Percentiles rank a stretch among this genome's conserved stretches.
Evolutionary conservation across 2,329 filamentous ascomycete species (phyloP).

Genomic region (Aspergillus fumigatus): DNA sequence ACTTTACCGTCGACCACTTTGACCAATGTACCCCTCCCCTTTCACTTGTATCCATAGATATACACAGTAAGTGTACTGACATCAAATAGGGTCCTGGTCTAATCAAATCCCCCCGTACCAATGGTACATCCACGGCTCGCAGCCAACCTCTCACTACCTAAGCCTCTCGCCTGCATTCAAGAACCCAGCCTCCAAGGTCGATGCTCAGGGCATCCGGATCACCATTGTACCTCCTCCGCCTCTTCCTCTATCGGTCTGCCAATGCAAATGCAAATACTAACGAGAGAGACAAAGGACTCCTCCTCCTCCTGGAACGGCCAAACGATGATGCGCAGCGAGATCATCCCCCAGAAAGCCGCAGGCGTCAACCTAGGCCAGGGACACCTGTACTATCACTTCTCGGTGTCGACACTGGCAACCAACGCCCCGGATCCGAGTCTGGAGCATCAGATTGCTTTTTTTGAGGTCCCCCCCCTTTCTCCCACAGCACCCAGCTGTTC

Average conservation of each 20-base stretch:
- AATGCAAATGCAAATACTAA: no score
- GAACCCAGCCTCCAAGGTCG: constrained; percentile 60
- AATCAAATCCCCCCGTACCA: constrained; percentile 67
- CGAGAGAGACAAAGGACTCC: constrained; percentile 9
- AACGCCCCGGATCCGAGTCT: constrained; percentile 59
- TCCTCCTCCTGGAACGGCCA: constrained; percentile 66
- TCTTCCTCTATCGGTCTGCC: background rate
- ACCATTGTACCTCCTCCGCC: constrained; percentile 46
- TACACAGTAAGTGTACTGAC: background rate
- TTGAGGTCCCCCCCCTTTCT: constrained; percentile 24
- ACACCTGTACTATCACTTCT: constrained; percentile 69
- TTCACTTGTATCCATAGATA: no score
- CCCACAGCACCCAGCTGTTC: no score
- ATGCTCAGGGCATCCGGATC: constrained; percentile 63
- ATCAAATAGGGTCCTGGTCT: constrained; percentile 54
- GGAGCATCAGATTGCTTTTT: constrained; percentile 64
- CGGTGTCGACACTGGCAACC: constrained; percentile 53
- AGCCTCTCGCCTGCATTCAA: constrained; percentile 58
- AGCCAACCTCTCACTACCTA: constrained; percentile 50
- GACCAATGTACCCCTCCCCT: constrained; percentile 17
- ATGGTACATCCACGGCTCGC: constrained; percentile 69
- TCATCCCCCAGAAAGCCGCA: constrained; percentile 56
- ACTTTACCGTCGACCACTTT: constrained; percentile 18
- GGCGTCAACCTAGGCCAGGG: constrained; percentile 57
- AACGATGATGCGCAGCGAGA: constrained; percentile 67